Conservation (phyloP, 805 yeast genomes). For the Teunomyces atbi region DNA sequence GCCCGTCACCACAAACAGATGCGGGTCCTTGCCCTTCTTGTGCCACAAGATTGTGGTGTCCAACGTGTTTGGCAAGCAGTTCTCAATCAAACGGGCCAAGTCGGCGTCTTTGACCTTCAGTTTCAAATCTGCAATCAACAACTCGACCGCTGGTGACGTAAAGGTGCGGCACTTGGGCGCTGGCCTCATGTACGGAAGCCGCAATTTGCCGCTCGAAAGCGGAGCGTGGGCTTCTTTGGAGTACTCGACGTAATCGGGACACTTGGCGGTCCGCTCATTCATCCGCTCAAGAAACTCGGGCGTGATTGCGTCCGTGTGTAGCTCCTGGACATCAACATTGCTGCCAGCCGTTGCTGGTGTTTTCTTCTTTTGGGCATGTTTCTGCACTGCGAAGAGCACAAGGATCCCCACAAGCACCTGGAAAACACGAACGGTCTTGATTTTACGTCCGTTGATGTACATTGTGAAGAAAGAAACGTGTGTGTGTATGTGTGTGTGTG, state of each 20-base stretch:
- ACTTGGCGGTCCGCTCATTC: constrained; percentile 25
- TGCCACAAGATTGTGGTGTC: constrained; percentile 88
- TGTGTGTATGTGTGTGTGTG: too few relatives aligned
- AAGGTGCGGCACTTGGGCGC: constrained; percentile 71
- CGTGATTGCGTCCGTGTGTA: constrained; percentile 6
- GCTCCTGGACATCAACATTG: background rate
- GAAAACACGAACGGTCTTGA: constrained; percentile 8
- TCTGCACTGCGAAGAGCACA: background rate
- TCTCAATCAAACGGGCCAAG: constrained; percentile 72
- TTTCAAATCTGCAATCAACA: constrained; percentile 51
- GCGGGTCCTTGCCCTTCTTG: constrained; percentile 19
- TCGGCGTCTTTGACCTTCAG: constrained; percentile 56
- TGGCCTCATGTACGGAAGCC: constrained; percentile 77
- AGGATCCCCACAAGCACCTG: constrained; percentile 3
- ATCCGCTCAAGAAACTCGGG: constrained; percentile 15
- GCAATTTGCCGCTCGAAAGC: constrained; percentile 50
- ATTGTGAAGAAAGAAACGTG: background rate
- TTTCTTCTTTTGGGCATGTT: background rate
- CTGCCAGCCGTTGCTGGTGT: background rate
- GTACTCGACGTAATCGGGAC: constrained; percentile 66
- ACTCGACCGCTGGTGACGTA: constrained; percentile 58
- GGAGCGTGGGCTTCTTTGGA: constrained; percentile 57
- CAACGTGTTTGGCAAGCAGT: constrained; percentile 81
- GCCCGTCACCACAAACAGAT: constrained; percentile 83
- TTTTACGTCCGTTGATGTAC: constrained; percentile 6